phyloP scores from a whole-genome alignment of 768 basidiomycete genomes.

The Lactarius tabidus region DNA sequence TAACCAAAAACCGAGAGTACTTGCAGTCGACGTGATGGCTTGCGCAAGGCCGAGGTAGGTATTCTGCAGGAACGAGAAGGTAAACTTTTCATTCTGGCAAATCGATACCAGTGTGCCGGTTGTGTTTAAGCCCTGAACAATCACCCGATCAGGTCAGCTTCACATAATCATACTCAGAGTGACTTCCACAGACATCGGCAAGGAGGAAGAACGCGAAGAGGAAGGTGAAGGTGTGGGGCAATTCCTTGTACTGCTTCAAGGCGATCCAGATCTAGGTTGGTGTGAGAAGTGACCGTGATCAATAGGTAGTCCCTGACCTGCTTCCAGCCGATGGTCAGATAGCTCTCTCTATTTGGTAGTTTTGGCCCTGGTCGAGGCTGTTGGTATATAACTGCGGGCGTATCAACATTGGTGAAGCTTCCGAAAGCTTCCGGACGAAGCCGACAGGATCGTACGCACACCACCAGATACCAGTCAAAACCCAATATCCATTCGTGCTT shows the following conservation, averaged over 20 bases:
- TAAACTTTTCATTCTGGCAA: conserved; percentile 76
- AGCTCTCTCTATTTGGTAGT: conserved; percentile 70
- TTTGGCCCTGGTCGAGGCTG: conserved; percentile 74
- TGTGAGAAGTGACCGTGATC: neutral
- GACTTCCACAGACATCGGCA: conserved; percentile 51
- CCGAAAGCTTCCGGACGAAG: no score
- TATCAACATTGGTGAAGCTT: neutral
- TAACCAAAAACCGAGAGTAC: conserved; percentile 78
- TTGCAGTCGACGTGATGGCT: conserved; percentile 65
- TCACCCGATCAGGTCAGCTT: neutral
- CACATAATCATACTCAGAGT: neutral
- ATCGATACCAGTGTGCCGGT: conserved; percentile 70
- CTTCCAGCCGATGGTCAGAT: conserved; percentile 83
- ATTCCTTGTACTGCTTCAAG: conserved; percentile 65
- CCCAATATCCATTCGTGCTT: conserved; percentile 73
- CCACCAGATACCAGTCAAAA: conserved; percentile 82
- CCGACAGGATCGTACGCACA: conserved; percentile 47
- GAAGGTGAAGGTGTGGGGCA: conserved; percentile 81
- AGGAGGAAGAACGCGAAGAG: conserved; percentile 74
- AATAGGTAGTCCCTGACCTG: conserved; percentile 43
- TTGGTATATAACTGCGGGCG: conserved; percentile 65
- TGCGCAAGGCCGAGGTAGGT: conserved; percentile 76
- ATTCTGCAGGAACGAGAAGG: conserved; percentile 75
- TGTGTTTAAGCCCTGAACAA: conserved; percentile 68
- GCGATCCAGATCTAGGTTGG: conserved; percentile 66